Evolutionary conservation across 1,139 yeast species (phyloP).

Genomic region (Taiozyma sp.): DNA sequence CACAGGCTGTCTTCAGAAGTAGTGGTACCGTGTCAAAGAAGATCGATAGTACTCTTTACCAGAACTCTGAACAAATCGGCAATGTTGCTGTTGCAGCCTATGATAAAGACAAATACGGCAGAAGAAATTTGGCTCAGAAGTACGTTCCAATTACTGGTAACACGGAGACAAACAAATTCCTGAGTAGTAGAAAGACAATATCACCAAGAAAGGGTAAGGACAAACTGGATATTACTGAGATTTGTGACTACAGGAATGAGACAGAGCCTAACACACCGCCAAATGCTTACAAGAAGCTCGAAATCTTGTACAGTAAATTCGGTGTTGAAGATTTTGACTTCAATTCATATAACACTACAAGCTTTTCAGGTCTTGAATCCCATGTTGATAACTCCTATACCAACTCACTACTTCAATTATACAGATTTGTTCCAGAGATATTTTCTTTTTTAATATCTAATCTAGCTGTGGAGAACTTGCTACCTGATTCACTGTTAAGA

Average conservation of each 20-base stretch:
- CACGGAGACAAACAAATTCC: slow-evolving; percentile 42
- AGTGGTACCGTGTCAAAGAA: slow-evolving; percentile 48
- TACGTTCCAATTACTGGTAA: slow-evolving; percentile 41
- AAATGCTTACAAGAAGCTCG: slow-evolving; percentile 68
- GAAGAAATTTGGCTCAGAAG: slow-evolving; percentile 41
- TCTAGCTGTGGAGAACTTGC: slow-evolving; percentile 53
- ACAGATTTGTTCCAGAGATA: slow-evolving; percentile 69
- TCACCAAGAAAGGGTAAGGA: slow-evolving; percentile 14
- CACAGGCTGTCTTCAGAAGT: slow-evolving; percentile 49
- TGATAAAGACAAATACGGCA: slow-evolving; percentile 52
- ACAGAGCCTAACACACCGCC: slow-evolving; percentile 43
- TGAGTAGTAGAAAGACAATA: slow-evolving; percentile 56
- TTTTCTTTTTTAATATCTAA: slow-evolving; percentile 59
- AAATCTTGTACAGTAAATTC: slow-evolving; percentile 80
- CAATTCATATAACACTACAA: slow-evolving; percentile 71
- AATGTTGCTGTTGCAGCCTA: slow-evolving; percentile 31
- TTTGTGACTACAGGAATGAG: slow-evolving; percentile 24
- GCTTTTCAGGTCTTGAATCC: slow-evolving; percentile 82
- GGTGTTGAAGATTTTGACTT: slow-evolving; percentile 96
- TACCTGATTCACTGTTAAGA: slow-evolving; percentile 50
- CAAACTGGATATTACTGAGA: slow-evolving; percentile 16
- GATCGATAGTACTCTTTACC: slow-evolving; percentile 25
- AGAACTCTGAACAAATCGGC: slow-evolving; percentile 10
- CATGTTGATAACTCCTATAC: slow-evolving; percentile 79
- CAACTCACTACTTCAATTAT: slow-evolving; percentile 79